phyloP scores from a whole-genome alignment of 345 rosid species.

The Moricandia arvensis region DNA sequence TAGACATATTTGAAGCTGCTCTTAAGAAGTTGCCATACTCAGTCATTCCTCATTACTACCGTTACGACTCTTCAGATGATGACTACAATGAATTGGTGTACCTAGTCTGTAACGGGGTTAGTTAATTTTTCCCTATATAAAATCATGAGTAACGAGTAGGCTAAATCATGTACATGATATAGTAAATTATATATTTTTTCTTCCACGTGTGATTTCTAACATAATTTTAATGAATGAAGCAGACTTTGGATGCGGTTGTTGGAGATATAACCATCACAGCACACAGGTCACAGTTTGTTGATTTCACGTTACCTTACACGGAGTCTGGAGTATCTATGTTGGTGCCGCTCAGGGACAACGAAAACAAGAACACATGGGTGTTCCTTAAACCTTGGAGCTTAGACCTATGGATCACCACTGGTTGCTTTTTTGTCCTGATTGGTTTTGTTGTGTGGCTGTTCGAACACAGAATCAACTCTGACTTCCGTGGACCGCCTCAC shows the following conservation, averaged over 20 bases:
- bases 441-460: constrained; percentile 71
- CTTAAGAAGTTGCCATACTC: constrained; percentile 30
- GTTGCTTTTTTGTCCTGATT: constrained; percentile 52
- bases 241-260: constrained; percentile 56
- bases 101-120: constrained; percentile 44
- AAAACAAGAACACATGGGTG: constrained; percentile 54
- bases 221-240: not conserved
- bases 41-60: constrained; percentile 27
- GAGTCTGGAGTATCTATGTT: constrained; percentile 74
- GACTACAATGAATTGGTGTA: constrained; percentile 38
- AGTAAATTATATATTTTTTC: not conserved
- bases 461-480: constrained; percentile 65
- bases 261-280: constrained; percentile 65
- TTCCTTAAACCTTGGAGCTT: constrained; percentile 64
- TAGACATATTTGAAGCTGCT: constrained; percentile 39
- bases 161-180: too few relatives aligned
- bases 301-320: constrained; percentile 69
- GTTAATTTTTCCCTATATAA: not conserved
- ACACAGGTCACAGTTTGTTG: constrained; percentile 48
- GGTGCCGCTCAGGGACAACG: constrained; percentile 47
- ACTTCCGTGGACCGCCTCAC: constrained; percentile 48
- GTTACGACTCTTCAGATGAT: not conserved
- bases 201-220: not conserved
- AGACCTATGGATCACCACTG: constrained; percentile 63
- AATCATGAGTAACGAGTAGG: not conserved